Evolutionary conservation across 2,329 filamentous ascomycete genomes (phyloP).

Genomic region (Purpureocillium takamizusanense): DNA sequence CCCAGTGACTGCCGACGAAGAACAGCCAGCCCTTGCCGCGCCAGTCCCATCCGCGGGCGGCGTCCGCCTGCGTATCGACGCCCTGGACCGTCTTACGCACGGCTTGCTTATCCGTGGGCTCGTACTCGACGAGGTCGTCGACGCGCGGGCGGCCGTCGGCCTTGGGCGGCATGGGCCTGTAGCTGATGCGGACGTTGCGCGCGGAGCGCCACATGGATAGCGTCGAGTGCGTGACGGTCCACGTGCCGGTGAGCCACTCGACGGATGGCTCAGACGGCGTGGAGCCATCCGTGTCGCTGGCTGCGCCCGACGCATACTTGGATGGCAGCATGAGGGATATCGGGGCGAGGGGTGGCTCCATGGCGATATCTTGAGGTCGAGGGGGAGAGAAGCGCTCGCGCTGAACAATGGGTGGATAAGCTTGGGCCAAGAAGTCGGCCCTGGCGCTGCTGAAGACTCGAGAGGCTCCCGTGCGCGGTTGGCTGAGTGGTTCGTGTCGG

Average conservation of each 20-base stretch:
- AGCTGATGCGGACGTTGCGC: constrained; percentile 73
- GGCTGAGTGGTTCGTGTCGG: no score
- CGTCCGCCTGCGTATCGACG: constrained; percentile 41
- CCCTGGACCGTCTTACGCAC: constrained; percentile 55
- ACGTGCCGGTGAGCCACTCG: constrained; percentile 56
- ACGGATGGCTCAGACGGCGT: constrained; percentile 35
- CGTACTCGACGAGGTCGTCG: constrained; percentile 67
- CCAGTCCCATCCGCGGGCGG: constrained; percentile 57
- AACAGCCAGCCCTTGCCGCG: constrained; percentile 66
- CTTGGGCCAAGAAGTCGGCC: no score
- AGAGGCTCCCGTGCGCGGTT: no score
- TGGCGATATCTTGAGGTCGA: no score
- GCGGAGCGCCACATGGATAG: constrained; percentile 73
- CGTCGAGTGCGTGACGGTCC: constrained; percentile 68
- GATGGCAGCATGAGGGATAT: constrained; percentile 30
- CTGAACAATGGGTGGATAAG: no score
- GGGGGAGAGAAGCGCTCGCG: no score
- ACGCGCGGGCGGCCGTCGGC: constrained; percentile 37
- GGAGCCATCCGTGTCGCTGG: constrained; percentile 12
- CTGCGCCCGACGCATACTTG: constrained; percentile 30
- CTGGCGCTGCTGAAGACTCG: no score
- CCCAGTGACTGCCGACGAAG: constrained; percentile 70
- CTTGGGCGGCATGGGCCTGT: constrained; percentile 42
- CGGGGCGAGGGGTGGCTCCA: constrained; percentile 8
- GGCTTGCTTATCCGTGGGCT: constrained; percentile 37